phyloP scores from a whole-genome alignment of 2,329 filamentous ascomycete genomes.

The Xylariaceae sp. region DNA sequence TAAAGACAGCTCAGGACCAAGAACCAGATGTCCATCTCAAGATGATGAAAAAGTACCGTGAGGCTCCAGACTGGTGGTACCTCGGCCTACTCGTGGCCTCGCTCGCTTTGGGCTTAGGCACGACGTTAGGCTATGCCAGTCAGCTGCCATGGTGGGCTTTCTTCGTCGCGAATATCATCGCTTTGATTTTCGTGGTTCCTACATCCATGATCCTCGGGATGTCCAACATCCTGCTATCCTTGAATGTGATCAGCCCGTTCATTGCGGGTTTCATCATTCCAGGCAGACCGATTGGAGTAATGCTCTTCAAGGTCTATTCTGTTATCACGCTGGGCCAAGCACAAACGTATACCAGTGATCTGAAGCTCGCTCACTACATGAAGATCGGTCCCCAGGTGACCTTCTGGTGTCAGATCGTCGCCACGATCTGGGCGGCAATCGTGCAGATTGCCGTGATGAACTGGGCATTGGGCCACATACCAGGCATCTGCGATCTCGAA shows the following conservation, averaged over 20 bases:
- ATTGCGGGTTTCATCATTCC: constrained; percentile 58
- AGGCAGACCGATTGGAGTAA: constrained; percentile 50
- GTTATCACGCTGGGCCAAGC: constrained; percentile 36
- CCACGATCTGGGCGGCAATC: constrained; percentile 44
- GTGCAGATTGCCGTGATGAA: constrained; percentile 48
- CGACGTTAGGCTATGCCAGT: constrained; percentile 43
- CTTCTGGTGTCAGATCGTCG: constrained; percentile 47
- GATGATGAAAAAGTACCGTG: constrained; percentile 51
- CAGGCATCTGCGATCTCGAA: constrained; percentile 37
- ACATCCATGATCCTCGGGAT: constrained; percentile 45
- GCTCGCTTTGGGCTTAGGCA: constrained; percentile 44
- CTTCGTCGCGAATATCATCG: constrained; percentile 45
- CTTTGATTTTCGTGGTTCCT: constrained; percentile 44
- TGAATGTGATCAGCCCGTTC: constrained; percentile 53
- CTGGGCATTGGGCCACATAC: constrained; percentile 44
- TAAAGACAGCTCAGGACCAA: constrained; percentile 44
- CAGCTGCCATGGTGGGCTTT: constrained; percentile 52
- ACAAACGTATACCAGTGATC: constrained; percentile 31
- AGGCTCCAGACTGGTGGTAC: constrained; percentile 56
- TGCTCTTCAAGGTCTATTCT: constrained; percentile 53
- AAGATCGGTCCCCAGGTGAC: constrained; percentile 43
- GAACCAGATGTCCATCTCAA: constrained; percentile 47
- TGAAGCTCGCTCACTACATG: constrained; percentile 38
- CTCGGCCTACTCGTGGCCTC: constrained; percentile 39
- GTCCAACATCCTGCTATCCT: constrained; percentile 47